Percentiles rank a stretch among this genome's conserved stretches.
These are phyloP conservation scores for Limonium bicolor DNA, from an alignment of 148 eudicot species.

Conservation along the genomic window DNA sequence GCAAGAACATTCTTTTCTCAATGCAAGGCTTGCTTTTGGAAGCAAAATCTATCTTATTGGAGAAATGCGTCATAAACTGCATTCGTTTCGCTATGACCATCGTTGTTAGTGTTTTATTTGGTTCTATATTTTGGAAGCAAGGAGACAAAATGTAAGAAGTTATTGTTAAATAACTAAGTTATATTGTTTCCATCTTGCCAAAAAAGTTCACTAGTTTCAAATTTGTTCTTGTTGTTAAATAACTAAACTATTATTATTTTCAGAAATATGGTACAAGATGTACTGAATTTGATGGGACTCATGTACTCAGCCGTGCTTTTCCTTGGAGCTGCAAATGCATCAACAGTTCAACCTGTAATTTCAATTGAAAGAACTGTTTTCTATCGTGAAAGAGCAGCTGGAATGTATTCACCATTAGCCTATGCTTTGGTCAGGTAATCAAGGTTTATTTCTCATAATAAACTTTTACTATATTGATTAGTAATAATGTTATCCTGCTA, in stretches of 20 bases:
- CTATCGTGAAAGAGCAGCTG: constrained; percentile 67
- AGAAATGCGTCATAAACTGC: constrained; percentile 47
- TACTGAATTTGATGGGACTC: constrained; percentile 46
- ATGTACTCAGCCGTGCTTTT: constrained; percentile 35
- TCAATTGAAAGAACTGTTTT: constrained; percentile 44
- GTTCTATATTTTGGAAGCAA: constrained; percentile 37
- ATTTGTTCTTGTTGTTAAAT: too few species aligned
- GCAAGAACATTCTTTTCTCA: constrained; percentile 34
- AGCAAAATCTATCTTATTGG: constrained; percentile 67
- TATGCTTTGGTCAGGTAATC: constrained; percentile 61
- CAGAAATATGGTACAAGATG: constrained; percentile 39
- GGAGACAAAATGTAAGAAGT: constrained; percentile 51
- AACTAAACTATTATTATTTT: not conserved
- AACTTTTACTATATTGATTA: not conserved
- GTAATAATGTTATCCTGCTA: too few species aligned
- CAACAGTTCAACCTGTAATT: constrained; percentile 36
- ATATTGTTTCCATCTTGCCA: not conserved
- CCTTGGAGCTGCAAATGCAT: constrained; percentile 35
- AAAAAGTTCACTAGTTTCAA: too few species aligned
- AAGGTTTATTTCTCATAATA: too few species aligned
- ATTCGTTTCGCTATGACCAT: constrained; percentile 29
- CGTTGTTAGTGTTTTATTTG: constrained; percentile 25
- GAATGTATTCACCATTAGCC: constrained; percentile 65
- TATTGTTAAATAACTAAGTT: too few species aligned
- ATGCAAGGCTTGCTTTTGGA: constrained; percentile 64